Evolutionary conservation across 2,329 filamentous ascomycete species (phyloP).

Genomic region (Aspergillus candidus): DNA sequence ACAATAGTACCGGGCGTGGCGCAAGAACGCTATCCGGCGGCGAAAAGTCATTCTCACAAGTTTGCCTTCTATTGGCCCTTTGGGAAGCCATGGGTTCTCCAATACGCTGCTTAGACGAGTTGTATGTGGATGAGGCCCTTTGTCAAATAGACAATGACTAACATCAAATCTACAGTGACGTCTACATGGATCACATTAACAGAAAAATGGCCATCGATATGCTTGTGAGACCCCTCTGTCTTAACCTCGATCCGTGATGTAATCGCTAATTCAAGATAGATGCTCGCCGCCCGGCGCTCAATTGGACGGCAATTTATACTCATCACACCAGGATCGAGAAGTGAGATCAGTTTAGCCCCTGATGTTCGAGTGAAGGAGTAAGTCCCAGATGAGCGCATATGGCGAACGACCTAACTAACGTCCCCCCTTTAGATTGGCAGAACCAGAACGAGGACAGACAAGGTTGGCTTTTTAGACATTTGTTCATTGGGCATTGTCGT

Average conservation of each 20-base stretch:
- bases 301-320: constrained; percentile 93
- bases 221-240: constrained; percentile 58
- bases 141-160: constrained; percentile 8
- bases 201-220: constrained; percentile 87
- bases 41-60: constrained; percentile 96
- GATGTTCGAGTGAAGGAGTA: constrained; percentile 43
- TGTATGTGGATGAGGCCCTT: constrained; percentile 43
- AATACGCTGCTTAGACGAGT: constrained; percentile 91
- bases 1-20: constrained; percentile 61
- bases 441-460: constrained; percentile 41
- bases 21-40: constrained; percentile 92
- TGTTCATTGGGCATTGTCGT: no score
- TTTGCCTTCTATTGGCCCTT: constrained; percentile 83
- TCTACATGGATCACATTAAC: constrained; percentile 99
- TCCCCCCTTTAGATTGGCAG: constrained; percentile 30
- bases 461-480: constrained; percentile 28
- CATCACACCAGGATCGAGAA: constrained; percentile 86
- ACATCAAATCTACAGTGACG: constrained; percentile 52
- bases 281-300: constrained; percentile 74
- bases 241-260: neutral
- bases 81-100: constrained; percentile 99
- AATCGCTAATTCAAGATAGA: constrained; percentile 43
- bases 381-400: constrained; percentile 10
- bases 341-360: constrained; percentile 39
- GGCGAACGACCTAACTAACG: constrained; percentile 2